Evolutionary conservation across 805 yeast genomes (phyloP), one percentile per base, ranked within the genome.

Genomic region (Candida tibetensis): DNA sequence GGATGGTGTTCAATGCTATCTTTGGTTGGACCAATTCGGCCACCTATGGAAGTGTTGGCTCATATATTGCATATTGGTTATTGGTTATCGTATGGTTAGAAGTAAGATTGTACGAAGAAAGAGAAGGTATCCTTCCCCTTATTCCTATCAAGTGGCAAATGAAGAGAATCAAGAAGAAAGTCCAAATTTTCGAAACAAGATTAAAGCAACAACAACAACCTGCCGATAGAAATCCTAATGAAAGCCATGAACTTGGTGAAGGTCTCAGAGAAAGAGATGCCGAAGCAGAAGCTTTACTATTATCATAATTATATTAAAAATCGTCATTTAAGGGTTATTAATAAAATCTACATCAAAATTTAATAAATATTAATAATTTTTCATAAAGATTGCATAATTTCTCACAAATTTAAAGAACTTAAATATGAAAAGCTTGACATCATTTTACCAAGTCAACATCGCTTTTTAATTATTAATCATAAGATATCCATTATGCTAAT

Each of bases 1-100:
- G 74, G 74, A 69, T 69, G 74, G 61, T 68, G 13, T 60, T 65
- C 42, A 69, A 67, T 35, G 73, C 74, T 26, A 53, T 69, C 26
- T 57, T 69, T 30, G 74, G 74, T 3, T 69, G 74, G 74, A 67
- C 73, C 18, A 69, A 69, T 42, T 55, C 69, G 13, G 74, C 74
- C 13, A 69, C 74, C 3, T 65, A 66, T 49, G 72, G 71, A 4
- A 65, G 71, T 42, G 71, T 69, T 7, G 47, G 51, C 6, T 47
- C 61, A 28, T 69, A 69, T 45, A 52, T 56, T 27, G 48, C 50
- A 5, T 69, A 68, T 47, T 69, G 74, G 74, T 13, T 58, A 6
- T 44, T 56, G 5, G 62, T 68, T 2, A 57, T 60, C 4, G 38
- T 37, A 8, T 57, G 63, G 58, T 58, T 67, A 36, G 53, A 55